These are phyloP conservation scores for Nemania serpens DNA, from an alignment of 2,329 filamentous ascomycete genomes.

Conservation along the genomic window DNA sequence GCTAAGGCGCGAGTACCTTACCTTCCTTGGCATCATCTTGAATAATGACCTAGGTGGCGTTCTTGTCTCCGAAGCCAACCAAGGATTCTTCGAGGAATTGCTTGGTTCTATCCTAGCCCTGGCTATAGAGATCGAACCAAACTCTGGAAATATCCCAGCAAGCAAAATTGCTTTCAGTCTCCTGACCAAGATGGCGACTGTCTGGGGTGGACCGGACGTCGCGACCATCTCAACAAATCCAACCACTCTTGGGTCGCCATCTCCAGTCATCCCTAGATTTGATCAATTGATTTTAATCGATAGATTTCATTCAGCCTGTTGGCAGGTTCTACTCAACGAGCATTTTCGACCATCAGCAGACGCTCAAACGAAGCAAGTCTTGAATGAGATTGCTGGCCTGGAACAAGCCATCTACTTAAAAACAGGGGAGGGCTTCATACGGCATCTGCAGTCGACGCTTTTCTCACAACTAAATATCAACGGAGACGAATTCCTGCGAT, in stretches of 20 bases:
- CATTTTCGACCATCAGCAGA: slow-evolving; percentile 80
- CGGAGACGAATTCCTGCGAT: slow-evolving; percentile 62
- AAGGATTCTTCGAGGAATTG: slow-evolving; percentile 85
- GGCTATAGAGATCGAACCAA: slow-evolving; percentile 71
- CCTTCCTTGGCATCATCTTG: slow-evolving; percentile 87
- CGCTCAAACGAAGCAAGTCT: slow-evolving; percentile 84
- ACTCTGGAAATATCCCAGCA: slow-evolving; percentile 62
- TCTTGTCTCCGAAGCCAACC: slow-evolving; percentile 87
- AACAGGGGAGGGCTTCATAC: slow-evolving; percentile 80
- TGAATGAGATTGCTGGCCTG: slow-evolving; percentile 83
- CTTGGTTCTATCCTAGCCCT: slow-evolving; percentile 85
- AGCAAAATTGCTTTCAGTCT: slow-evolving; percentile 79
- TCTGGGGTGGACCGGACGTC: slow-evolving; percentile 89
- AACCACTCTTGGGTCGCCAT: slow-evolving; percentile 53
- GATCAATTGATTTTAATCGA: slow-evolving; percentile 82
- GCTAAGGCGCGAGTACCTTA: slow-evolving; percentile 90
- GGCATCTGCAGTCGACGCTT: slow-evolving; percentile 66
- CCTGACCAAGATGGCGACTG: slow-evolving; percentile 78
- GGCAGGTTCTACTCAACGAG: slow-evolving; percentile 81
- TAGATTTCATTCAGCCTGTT: slow-evolving; percentile 85
- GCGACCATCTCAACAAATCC: slow-evolving; percentile 60
- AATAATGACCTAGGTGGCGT: slow-evolving; percentile 89
- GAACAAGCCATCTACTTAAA: slow-evolving; percentile 92
- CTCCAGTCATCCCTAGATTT: slow-evolving; percentile 78
- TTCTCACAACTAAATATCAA: slow-evolving; percentile 69